Evolutionary conservation across 768 basidiomycete species (phyloP).

Genomic region (Lactarius hatsudake): DNA sequence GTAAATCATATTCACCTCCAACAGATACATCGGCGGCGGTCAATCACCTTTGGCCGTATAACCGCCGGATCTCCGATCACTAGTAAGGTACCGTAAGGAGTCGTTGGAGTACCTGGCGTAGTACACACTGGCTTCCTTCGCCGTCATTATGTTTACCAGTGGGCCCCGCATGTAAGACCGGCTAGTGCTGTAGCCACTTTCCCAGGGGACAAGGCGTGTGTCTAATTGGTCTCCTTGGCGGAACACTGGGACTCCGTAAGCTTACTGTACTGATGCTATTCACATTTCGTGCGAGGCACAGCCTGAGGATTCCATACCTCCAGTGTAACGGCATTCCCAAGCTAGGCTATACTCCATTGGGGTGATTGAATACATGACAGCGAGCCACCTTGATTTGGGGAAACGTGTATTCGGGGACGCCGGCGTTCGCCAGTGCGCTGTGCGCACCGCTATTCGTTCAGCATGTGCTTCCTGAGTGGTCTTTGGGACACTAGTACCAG

Average conservation of each 20-base stretch:
- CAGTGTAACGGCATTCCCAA: background rate
- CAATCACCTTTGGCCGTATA: conserved; percentile 4
- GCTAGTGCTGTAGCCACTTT: background rate
- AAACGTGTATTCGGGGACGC: background rate
- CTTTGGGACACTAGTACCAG: background rate
- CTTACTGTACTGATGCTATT: background rate
- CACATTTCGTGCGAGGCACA: background rate
- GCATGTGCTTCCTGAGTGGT: background rate
- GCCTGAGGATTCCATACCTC: background rate
- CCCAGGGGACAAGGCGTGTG: background rate
- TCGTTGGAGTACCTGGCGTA: background rate
- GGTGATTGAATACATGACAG: background rate
- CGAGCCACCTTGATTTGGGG: background rate
- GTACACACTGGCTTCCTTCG: background rate
- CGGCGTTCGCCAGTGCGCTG: background rate
- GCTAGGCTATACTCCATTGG: background rate
- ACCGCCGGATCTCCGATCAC: conserved; percentile 6
- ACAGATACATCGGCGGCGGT: conserved; percentile 7
- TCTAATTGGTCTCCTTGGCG: background rate
- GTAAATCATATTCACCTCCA: background rate
- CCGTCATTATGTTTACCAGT: background rate
- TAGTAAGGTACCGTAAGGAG: background rate
- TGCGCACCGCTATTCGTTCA: background rate
- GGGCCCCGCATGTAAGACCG: background rate
- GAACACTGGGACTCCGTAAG: background rate